A percentile compares a stretch with the other conserved stretches of the same genome.
Conservation (phyloP, 805 yeast genomes). For the Metahyphopichia silvanorum region DNA sequence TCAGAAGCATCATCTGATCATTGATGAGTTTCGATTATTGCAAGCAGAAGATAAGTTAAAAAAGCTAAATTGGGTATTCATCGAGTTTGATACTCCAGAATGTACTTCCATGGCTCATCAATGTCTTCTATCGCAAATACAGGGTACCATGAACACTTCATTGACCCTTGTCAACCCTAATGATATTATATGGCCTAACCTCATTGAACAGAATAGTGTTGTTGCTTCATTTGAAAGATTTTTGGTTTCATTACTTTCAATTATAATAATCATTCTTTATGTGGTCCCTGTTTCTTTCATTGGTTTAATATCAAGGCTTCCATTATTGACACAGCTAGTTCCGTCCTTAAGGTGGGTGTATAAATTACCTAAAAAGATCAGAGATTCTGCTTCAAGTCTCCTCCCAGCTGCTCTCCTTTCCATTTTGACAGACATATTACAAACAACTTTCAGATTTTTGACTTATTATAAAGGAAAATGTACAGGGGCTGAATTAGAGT, state of each 20-base stretch:
- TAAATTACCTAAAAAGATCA: slow-evolving; percentile 48
- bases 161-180: slow-evolving; percentile 56
- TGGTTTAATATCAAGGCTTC: slow-evolving; percentile 72
- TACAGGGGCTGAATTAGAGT: slow-evolving; percentile 61
- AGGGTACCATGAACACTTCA: slow-evolving; percentile 41
- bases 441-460: slow-evolving; percentile 53
- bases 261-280: slow-evolving; percentile 56
- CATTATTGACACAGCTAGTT: slow-evolving; percentile 56
- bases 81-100: slow-evolving; percentile 55
- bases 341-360: slow-evolving; percentile 60
- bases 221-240: slow-evolving; percentile 35
- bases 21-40: slow-evolving; percentile 16
- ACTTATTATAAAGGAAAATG: slow-evolving; percentile 55
- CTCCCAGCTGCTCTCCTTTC: slow-evolving; percentile 68
- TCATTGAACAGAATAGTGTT: slow-evolving; percentile 37
- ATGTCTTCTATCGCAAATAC: slow-evolving; percentile 42
- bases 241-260: slow-evolving; percentile 43
- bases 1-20: slow-evolving; percentile 7
- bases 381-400: slow-evolving; percentile 56
- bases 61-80: slow-evolving; percentile 47
- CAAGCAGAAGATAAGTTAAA: slow-evolving; percentile 15
- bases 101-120: slow-evolving; percentile 68
- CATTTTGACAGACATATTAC: slow-evolving; percentile 59
- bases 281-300: slow-evolving; percentile 81
- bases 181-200: slow-evolving; percentile 72